Base-by-base conservation (phyloP, 192 early-diverging fungal species). In the Coemansia sp. region DNA sequence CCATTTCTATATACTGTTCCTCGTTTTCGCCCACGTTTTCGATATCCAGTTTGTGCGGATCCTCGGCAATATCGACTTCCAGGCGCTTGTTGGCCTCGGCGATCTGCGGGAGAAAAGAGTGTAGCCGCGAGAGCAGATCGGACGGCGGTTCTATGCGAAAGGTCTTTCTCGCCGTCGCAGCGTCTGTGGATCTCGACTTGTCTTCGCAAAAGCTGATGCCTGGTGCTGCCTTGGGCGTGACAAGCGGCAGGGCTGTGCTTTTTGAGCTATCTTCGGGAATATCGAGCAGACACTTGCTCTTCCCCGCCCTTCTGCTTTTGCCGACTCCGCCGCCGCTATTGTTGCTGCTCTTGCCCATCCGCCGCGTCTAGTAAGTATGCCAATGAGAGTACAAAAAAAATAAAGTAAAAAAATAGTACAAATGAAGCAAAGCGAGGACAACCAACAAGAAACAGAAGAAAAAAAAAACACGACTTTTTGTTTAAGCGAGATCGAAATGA, bases 1-100 rank as follows among this genome's bases (percentile, higher is more conserved):
- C 81, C 81, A 83, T 78, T 31, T 83, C 81, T 25, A 78, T 78
- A 56, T 83, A 77, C 64, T 77, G 76, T 6, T 58, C 40, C 12
- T 71, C 65, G 19, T 77, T 56, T 7, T 67, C 59, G 35, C 60
- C 64, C 10, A 83, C 64, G 27, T 83, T 83, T 35, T 83, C 80
- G 22, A 83, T 83, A 15, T 83, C 69, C 4, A 74, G 37, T 36
- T 74, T 74, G 41, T 40, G 37, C 0, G 75, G 76, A 61, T 83
- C 76, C 14, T 70, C 45, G 32, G 64, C 64, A 15, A 71, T 51
- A 3, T 69, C 72, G 4, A 20, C 67, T 29, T 76, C 60, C 15
- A 82, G 71, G 41, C 76, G 64, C 20, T 66, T 61, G 61, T 83
- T 83, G 8, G 80, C 80, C 31, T 71, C 66, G 29, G 80, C 80